Evolutionary conservation across 2,329 filamentous ascomycete genomes (phyloP), one percentile per base, ranked within the genome.

Genomic region (Zasmidium citrigriseum): DNA sequence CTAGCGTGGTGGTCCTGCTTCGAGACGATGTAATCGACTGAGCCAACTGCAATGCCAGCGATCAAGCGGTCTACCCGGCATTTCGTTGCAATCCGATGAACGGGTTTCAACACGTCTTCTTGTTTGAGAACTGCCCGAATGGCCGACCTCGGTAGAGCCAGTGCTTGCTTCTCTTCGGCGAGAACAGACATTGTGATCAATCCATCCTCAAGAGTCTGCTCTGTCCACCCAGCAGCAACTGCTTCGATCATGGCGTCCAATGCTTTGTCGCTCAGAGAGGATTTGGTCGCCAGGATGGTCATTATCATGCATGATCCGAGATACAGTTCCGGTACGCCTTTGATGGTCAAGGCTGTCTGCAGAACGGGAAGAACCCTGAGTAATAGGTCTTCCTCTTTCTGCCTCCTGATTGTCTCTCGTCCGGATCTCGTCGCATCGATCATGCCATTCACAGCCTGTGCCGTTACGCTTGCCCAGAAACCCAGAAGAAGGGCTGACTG

Each of bases 261-360:
- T 1, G 93, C 85, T 57, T 84, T 84, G 67, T 98, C 92, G 48
- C 89, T 86, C 14, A 98, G 81, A 49, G 85, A 83, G 0, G 89
- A 87, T 75, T 96, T 96, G 50, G 90, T 87, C 5, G 91, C 92
- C 61, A 98, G 83, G 50, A 98, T 86, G 5, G 91, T 86, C 56
- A 93, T 83, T 20, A 96, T 86, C 89, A 97, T 96, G 73, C 96
- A 98, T 57, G 90, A 93, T 16, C 89, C 92, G 60, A 96, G 84
- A 64, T 93, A 89, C 45, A 96, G 79, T 61, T 93, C 90, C 0
- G 91, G 85, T 0, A 88, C 86, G 60, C 89, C 86, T 67, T 87
- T 87, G 78, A 93, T 83, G 9, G 87, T 82, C 60, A 98, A 82
- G 1, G 89, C 90, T 63, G 90, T 87, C 60, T 91, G 89, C 27